Evolutionary conservation across 2,329 filamentous ascomycete genomes (phyloP), one percentile per base, ranked within the genome.

Genomic region (Epichloe hybrida): DNA sequence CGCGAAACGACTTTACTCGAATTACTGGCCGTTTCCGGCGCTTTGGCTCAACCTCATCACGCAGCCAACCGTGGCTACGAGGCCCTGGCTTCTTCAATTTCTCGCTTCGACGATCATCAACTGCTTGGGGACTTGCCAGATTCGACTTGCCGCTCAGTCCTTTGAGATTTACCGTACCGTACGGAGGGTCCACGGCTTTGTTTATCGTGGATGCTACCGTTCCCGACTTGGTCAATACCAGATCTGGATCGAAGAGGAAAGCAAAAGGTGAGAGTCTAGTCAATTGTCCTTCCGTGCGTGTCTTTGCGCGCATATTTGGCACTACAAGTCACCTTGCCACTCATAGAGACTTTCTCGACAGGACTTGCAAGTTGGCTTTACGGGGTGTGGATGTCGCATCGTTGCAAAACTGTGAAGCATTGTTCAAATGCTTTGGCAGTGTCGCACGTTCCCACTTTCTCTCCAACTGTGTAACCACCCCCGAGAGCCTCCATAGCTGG

Each of bases 171-270:
- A 57, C 57, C 59, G 61, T 8, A 57, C 57, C 59, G 61, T 60
- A 35, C 52, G 43, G 52, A 54, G 54, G 60, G 62, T 58, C 58
- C 51, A 59, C 53, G 52, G 52, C 52, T 51, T 38, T 17, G 5
- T 42, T 15, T 57, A 62, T 58, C 54, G 52, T 56, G 58, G 54
- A 55, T 54, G 58, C 52, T 54, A 55, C 55, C 55, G 52, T 56
- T 54, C 52, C 56, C 52, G 54, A 52, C 52, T 55, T 54, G 54
- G 54, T 52, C 48, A 48, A 56, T 52, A 43, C 8, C 31, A 31
- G 9, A 37, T 23, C 6, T 9, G 31, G 17, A 15, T 43, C 31
- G 35, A 42, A 39, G 41, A 34, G 41, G 15, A 41, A n/a, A 46
- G 13, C 15, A 39, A 38, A 20, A 45, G 48, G 48, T 50, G 36